These are phyloP conservation scores for Colletotrichum kahawae DNA, from an alignment of 2,329 filamentous ascomycete species.

Conservation along the genomic window DNA sequence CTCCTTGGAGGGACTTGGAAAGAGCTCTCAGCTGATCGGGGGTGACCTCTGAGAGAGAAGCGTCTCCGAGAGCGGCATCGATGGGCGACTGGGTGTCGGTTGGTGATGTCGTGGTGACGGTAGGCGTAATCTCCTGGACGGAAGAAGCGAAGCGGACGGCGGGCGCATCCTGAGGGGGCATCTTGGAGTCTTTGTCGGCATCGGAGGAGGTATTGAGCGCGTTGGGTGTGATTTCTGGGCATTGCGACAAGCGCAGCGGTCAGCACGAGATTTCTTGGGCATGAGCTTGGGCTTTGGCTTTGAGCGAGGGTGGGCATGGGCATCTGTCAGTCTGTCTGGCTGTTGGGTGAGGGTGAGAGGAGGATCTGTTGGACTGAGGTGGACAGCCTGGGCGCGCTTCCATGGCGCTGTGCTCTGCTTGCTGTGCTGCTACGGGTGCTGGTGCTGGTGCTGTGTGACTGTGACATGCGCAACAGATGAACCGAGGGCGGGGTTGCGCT, in stretches of 20 bases:
- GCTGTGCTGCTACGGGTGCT: neutral
- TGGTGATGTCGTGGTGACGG: conserved; percentile 46
- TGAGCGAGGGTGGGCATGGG: neutral
- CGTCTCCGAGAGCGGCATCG: conserved; percentile 26
- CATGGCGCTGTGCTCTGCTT: neutral
- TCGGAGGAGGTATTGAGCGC: conserved; percentile 8
- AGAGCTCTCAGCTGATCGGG: conserved; percentile 73
- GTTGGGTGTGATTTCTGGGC: conserved; percentile 10
- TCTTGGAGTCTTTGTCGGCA: conserved; percentile 26
- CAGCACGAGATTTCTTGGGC: conserved; percentile 6
- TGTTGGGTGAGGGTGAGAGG: neutral
- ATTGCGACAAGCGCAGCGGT: conserved; percentile 21
- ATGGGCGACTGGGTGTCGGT: conserved; percentile 25
- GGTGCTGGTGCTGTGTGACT: conserved; percentile 1
- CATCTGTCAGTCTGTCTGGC: neutral
- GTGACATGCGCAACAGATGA: conserved; percentile 22
- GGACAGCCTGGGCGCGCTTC: neutral
- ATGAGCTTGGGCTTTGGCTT: neutral
- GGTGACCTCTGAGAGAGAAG: conserved; percentile 47
- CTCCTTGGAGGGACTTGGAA: conserved; percentile 73
- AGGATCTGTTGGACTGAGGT: neutral
- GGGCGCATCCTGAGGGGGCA: conserved; percentile 36
- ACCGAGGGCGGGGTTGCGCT: conserved; percentile 22
- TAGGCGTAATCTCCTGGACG: conserved; percentile 67
- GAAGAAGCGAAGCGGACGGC: conserved; percentile 75